Evolutionary conservation across 768 basidiomycete species (phyloP).

Genomic region (Albatrellus ellisii): DNA sequence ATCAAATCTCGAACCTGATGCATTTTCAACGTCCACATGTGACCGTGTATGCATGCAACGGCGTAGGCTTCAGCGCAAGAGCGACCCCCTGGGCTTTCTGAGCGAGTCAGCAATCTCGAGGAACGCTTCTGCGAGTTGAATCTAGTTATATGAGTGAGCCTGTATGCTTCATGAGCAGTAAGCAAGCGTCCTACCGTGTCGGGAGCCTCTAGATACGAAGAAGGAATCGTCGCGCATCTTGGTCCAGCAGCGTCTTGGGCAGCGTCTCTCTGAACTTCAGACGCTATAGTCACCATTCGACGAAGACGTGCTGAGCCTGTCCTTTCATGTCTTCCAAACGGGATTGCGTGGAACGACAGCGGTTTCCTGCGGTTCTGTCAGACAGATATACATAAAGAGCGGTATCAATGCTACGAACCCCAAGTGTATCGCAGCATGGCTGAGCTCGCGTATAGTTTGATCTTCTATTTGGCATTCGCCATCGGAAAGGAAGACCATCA

Average conservation of each 20-base stretch:
- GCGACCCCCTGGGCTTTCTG: constrained; percentile 38
- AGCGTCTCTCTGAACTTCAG: constrained; percentile 30
- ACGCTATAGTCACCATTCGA: constrained; percentile 40
- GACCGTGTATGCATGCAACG: too few relatives aligned
- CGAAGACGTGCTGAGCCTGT: constrained; percentile 22
- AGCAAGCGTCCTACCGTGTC: constrained; percentile 40
- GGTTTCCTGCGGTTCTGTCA: constrained; percentile 27
- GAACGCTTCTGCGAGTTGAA: constrained; percentile 44
- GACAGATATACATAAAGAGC: neutral
- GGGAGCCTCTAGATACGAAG: constrained; percentile 36
- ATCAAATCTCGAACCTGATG: too few relatives aligned
- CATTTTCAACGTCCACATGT: too few relatives aligned
- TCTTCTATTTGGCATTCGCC: constrained; percentile 33
- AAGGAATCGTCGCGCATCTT: constrained; percentile 18
- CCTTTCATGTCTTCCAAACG: constrained; percentile 29
- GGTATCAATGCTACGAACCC: constrained; percentile 23
- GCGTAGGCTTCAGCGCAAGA: constrained; percentile 24
- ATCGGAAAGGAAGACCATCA: constrained; percentile 46
- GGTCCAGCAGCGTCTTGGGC: constrained; percentile 28
- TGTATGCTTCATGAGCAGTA: neutral
- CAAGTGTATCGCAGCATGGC: constrained; percentile 27
- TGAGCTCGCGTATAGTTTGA: constrained; percentile 25
- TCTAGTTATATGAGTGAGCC: constrained; percentile 18
- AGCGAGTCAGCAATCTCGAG: constrained; percentile 43
- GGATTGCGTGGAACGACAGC: constrained; percentile 45